These are phyloP conservation scores for Sicyos baderoa DNA, from an alignment of 306 rosid genomes.

Conservation along the genomic window DNA sequence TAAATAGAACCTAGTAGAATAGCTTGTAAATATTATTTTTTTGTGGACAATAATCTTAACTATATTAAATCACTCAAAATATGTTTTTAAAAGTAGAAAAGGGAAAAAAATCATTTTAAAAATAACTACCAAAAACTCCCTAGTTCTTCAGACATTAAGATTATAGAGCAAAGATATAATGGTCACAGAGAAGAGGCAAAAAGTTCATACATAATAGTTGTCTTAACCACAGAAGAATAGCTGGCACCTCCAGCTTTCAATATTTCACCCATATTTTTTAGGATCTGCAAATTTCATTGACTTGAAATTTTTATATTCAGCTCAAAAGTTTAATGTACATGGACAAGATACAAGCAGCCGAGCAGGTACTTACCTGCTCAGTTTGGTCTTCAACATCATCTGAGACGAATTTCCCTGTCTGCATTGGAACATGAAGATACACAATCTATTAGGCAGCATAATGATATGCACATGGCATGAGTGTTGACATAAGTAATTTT, in stretches of 20 bases:
- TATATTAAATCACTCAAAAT: background rate
- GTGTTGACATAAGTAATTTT: too few species aligned
- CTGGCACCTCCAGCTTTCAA: conserved; percentile 68
- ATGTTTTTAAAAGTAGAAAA: background rate
- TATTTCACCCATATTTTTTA: conserved; percentile 91
- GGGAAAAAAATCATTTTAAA: background rate
- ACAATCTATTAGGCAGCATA: background rate
- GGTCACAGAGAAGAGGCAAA: conserved; percentile 1
- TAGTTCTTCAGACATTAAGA: conserved; percentile 2
- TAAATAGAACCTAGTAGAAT: background rate
- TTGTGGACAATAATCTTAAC: background rate
- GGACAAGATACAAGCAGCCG: background rate
- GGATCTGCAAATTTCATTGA: conserved; percentile 37
- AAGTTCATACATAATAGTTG: conserved; percentile 65
- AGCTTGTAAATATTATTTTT: background rate
- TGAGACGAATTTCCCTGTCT: conserved; percentile 82
- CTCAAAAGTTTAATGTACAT: background rate
- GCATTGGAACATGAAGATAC: conserved; percentile 21
- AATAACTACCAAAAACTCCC: background rate
- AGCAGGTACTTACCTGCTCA: conserved; percentile 58
- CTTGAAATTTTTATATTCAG: background rate
- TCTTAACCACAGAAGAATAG: conserved; percentile 83
- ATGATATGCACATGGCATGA: background rate
- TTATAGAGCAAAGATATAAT: background rate
- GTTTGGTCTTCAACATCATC: conserved; percentile 79